Percentiles rank a stretch among this genome's conserved stretches.
These are phyloP conservation scores for Alternaria alternata DNA, from an alignment of 2,329 filamentous ascomycete genomes.

Conservation along the genomic window DNA sequence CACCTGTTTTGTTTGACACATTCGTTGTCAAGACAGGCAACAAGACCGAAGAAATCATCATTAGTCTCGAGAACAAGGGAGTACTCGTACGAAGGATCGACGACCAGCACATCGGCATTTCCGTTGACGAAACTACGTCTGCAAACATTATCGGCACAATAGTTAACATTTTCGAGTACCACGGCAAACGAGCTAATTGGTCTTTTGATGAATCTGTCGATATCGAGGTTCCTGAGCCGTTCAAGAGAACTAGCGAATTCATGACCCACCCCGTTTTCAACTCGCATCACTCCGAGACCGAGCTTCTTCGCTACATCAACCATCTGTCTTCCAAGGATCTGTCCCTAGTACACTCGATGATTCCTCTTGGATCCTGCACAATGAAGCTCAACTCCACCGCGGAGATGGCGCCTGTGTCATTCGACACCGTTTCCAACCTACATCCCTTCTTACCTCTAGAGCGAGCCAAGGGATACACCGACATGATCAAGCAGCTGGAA, in stretches of 20 bases:
- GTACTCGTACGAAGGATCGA: constrained; percentile 71
- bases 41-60: constrained; percentile 61
- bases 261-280: constrained; percentile 95
- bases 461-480: constrained; percentile 72
- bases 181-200: constrained; percentile 42
- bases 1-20: constrained; percentile 78
- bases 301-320: constrained; percentile 91
- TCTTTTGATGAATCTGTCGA: constrained; percentile 23
- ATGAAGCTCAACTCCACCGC: constrained; percentile 98
- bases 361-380: constrained; percentile 93
- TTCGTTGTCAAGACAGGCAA: constrained; percentile 67
- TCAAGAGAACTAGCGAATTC: constrained; percentile 77
- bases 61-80: constrained; percentile 59
- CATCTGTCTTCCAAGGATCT: constrained; percentile 94
- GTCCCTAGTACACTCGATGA: constrained; percentile 96
- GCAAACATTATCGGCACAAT: constrained; percentile 62
- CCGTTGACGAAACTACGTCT: constrained; percentile 77
- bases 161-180: constrained; percentile 57
- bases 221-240: constrained; percentile 56
- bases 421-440: constrained; percentile 76
- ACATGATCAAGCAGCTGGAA: constrained; percentile 76
- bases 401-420: constrained; percentile 88
- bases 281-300: constrained; percentile 91
- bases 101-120: constrained; percentile 71
- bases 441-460: constrained; percentile 79